phyloP scores from a whole-genome alignment of 176 grass and related monocot genomes.

The Carex scoparia region DNA sequence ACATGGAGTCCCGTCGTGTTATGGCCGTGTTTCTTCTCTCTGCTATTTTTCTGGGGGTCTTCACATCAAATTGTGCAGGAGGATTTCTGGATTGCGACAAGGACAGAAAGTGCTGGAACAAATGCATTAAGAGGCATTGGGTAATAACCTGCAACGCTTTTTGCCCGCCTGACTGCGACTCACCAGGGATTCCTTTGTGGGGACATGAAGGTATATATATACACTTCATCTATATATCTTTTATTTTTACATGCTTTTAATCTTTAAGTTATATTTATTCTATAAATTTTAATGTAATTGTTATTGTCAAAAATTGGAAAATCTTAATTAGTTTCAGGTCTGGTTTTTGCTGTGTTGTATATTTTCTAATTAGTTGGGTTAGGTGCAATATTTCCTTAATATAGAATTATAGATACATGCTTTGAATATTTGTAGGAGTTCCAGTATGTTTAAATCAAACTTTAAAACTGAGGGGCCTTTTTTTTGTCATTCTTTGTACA shows the following conservation, averaged over 20 bases:
- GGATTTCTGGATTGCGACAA: not conserved
- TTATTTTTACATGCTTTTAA: not conserved
- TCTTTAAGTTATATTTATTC: not conserved
- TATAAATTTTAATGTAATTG: not conserved
- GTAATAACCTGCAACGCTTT: not conserved
- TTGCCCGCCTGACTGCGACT: not conserved
- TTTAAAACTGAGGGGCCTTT: too few species aligned
- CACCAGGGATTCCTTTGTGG: not conserved
- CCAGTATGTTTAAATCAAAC: too few species aligned
- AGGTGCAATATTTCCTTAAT: too few species aligned
- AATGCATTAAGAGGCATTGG: not conserved
- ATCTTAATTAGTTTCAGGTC: not conserved
- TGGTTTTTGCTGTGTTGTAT: too few species aligned
- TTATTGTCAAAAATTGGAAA: not conserved
- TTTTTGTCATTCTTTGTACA: too few species aligned
- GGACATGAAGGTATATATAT: not conserved
- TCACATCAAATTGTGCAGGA: not conserved
- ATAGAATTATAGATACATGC: too few species aligned
- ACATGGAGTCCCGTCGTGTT: not conserved
- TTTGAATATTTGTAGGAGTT: too few species aligned
- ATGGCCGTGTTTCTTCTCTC: slow-evolving; percentile 15
- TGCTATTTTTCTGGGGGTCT: not conserved
- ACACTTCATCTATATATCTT: not conserved
- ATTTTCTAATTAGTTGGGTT: too few species aligned
- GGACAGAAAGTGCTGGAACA: not conserved